Percentiles rank a stretch among this genome's conserved stretches.
These are phyloP conservation scores for Metschnikowia kofuensis DNA, from an alignment of 805 yeast genomes.

Conservation along the genomic window DNA sequence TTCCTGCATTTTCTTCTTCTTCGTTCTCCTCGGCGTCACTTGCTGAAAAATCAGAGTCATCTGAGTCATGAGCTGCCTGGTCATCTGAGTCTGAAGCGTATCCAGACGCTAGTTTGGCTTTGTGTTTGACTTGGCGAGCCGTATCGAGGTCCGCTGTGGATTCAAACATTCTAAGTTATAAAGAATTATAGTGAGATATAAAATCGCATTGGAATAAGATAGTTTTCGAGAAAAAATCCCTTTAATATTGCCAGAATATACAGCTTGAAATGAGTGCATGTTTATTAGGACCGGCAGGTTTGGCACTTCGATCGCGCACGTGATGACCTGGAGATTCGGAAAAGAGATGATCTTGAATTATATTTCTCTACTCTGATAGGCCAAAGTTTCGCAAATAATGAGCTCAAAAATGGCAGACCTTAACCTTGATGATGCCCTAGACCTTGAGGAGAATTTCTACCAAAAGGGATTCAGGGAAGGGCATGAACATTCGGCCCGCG, in stretches of 20 bases:
- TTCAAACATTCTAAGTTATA: too few species aligned
- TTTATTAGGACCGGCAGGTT: not conserved
- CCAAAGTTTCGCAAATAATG: too few species aligned
- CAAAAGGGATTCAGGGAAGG: slow-evolving; percentile 74
- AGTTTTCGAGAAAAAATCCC: too few species aligned
- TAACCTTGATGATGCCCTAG: slow-evolving; percentile 44
- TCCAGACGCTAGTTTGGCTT: slow-evolving; percentile 10
- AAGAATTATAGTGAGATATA: too few species aligned
- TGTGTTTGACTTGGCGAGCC: not conserved
- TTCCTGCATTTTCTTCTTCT: not conserved
- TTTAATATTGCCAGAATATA: too few species aligned
- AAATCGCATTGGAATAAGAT: too few species aligned
- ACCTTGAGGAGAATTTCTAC: slow-evolving; percentile 61
- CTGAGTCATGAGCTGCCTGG: slow-evolving; percentile 9
- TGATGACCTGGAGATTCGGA: not conserved
- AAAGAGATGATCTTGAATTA: too few species aligned
- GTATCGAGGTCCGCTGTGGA: too few species aligned
- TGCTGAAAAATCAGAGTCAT: slow-evolving; percentile 8
- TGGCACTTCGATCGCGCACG: not conserved
- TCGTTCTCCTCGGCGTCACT: slow-evolving; percentile 6
- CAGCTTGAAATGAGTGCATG: too few species aligned
- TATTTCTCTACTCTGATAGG: too few species aligned
- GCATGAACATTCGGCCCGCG: slow-evolving; percentile 51
- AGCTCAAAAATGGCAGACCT: slow-evolving; percentile 29
- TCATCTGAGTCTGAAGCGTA: slow-evolving; percentile 19